Evolutionary conservation across 805 yeast species (phyloP).

Genomic region (Ogataea allantospora): DNA sequence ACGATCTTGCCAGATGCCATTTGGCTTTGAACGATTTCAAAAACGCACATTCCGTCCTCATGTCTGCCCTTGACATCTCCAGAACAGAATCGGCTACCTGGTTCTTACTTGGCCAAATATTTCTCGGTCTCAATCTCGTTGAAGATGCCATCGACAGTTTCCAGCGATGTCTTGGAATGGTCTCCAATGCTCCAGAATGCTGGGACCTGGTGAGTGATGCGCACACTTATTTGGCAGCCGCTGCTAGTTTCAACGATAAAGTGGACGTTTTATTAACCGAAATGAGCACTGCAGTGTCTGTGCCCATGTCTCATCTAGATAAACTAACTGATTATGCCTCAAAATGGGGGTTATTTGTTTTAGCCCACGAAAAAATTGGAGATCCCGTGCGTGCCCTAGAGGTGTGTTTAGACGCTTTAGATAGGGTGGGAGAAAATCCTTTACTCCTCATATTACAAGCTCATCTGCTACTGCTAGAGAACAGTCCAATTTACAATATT

Average conservation of each 20-base stretch:
- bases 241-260: conserved; percentile 52
- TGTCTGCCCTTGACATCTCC: conserved; percentile 22
- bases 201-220: conserved; percentile 49
- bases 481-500: conserved; percentile 34
- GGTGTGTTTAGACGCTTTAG: conserved; percentile 48
- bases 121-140: conserved; percentile 42
- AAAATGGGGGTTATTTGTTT: conserved; percentile 52
- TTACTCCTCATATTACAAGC: conserved; percentile 48
- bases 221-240: conserved; percentile 55
- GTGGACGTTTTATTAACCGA: conserved; percentile 50
- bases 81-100: conserved; percentile 42
- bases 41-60: conserved; percentile 43
- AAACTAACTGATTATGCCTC: conserved; percentile 47
- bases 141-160: conserved; percentile 48
- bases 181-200: conserved; percentile 34
- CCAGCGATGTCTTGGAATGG: conserved; percentile 41
- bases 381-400: conserved; percentile 49
- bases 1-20: conserved; percentile 53
- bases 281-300: conserved; percentile 46
- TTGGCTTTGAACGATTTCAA: conserved; percentile 45
- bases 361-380: conserved; percentile 50
- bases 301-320: conserved; percentile 48
- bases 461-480: conserved; percentile 41
- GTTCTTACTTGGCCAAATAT: conserved; percentile 48
- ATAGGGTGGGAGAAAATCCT: conserved; percentile 43